Conservation (phyloP, 768 basidiomycete genomes). For the Leccinum subgranulosum region DNA sequence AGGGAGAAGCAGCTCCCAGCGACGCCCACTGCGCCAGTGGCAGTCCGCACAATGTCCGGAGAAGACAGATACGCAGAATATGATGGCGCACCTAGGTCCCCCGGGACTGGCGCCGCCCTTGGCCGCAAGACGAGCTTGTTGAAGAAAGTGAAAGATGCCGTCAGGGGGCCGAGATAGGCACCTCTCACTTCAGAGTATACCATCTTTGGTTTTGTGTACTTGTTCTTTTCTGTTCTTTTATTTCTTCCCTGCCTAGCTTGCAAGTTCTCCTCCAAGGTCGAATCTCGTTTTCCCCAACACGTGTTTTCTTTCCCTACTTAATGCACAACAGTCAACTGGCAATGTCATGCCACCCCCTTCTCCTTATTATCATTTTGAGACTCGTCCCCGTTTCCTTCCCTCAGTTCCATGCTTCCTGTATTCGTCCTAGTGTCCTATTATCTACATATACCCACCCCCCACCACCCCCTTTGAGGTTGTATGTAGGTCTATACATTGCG, state of each 20-base stretch:
- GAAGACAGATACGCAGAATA: conserved; percentile 46
- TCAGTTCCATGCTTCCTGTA: conserved; percentile 27
- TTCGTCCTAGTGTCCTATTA: conserved; percentile 27
- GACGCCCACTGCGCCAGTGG: conserved; percentile 34
- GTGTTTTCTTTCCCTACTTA: background rate
- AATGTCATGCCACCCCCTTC: conserved; percentile 2
- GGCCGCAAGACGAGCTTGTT: conserved; percentile 75
- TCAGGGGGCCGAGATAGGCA: conserved; percentile 49
- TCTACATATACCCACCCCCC: conserved; percentile 32
- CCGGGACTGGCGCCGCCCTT: conserved; percentile 43
- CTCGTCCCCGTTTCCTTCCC: background rate
- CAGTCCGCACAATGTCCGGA: conserved; percentile 23
- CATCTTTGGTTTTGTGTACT: conserved; percentile 3
- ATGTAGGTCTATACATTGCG: conserved; percentile 32
- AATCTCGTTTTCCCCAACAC: background rate
- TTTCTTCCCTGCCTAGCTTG: conserved; percentile 6
- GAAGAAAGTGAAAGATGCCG: conserved; percentile 75
- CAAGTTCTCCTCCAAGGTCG: conserved; percentile 6
- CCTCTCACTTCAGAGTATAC: conserved; percentile 4
- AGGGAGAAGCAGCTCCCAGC: conserved; percentile 55
- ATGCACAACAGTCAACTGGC: conserved; percentile 1
- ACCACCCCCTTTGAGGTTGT: conserved; percentile 24
- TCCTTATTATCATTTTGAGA: conserved; percentile 7
- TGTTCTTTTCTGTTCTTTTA: background rate
- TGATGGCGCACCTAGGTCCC: conserved; percentile 38